Percentiles rank a stretch among this genome's conserved stretches.
phyloP scores from a whole-genome alignment of 495 filamentous ascomycete species.

The Xeromyces bisporus region DNA sequence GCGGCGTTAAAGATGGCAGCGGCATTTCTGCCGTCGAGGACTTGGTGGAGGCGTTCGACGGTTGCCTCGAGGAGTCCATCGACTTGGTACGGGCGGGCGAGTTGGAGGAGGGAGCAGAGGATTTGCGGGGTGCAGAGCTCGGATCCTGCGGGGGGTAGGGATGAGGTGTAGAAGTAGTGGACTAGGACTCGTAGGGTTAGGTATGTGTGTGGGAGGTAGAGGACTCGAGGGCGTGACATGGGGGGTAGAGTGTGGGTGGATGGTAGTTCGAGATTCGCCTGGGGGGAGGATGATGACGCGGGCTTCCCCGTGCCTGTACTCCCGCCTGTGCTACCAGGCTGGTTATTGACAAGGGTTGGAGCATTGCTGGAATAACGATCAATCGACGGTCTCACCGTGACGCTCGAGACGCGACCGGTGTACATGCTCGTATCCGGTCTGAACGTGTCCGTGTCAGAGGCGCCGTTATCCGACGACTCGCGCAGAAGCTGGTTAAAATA shows the following conservation, averaged over 20 bases:
- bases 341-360: conserved; percentile 35
- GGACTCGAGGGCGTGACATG: conserved; percentile 57
- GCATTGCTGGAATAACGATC: conserved; percentile 39
- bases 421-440: conserved; percentile 23
- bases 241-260: conserved; percentile 43
- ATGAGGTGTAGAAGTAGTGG: conserved; percentile 83
- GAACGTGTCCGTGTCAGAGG: conserved; percentile 36
- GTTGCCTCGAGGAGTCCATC: conserved; percentile 84
- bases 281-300: no score
- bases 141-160: conserved; percentile 55
- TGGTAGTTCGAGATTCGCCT: conserved; percentile 27
- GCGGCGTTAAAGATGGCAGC: conserved; percentile 97
- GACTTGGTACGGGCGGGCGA: conserved; percentile 82
- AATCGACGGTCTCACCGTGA: conserved; percentile 68
- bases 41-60: conserved; percentile 77
- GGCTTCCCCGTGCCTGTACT: conserved; percentile 30
- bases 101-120: conserved; percentile 83
- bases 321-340: no score
- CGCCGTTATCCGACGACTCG: conserved; percentile 41
- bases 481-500: conserved; percentile 84
- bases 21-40: conserved; percentile 82
- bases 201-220: conserved; percentile 85
- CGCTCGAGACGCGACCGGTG: conserved; percentile 54
- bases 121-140: conserved; percentile 88
- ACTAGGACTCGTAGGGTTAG: conserved; percentile 76